Evolutionary conservation across 2,329 filamentous ascomycete genomes (phyloP).

Genomic region (Eurotiales sp.): DNA sequence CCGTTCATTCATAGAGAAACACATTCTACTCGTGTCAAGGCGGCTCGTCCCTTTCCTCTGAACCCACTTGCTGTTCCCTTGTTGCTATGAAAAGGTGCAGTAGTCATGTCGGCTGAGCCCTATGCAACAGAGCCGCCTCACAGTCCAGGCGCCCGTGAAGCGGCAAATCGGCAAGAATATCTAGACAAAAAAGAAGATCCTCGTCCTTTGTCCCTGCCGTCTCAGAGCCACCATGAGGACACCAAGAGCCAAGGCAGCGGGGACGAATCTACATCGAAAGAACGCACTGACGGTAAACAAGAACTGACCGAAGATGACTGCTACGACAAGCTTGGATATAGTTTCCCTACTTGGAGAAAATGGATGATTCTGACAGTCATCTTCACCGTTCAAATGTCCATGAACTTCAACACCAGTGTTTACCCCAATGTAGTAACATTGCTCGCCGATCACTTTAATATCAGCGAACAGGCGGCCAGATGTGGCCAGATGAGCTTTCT

Average conservation of each 20-base stretch:
- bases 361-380: slow-evolving; percentile 68
- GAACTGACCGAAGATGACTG: slow-evolving; percentile 54
- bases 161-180: not conserved
- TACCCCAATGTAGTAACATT: slow-evolving; percentile 65
- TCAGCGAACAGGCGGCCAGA: slow-evolving; percentile 64
- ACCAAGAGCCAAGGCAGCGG: not conserved
- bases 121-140: not conserved
- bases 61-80: too few species aligned
- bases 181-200: not conserved
- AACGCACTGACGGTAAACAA: slow-evolving; percentile 20
- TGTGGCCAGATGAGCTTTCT: slow-evolving; percentile 73
- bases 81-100: not conserved
- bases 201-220: not conserved
- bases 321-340: slow-evolving; percentile 61
- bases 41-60: too few species aligned
- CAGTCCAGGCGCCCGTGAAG: not conserved
- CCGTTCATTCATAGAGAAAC: too few species aligned
- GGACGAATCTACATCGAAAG: not conserved
- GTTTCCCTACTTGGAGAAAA: slow-evolving; percentile 60
- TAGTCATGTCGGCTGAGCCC: not conserved
- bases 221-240: not conserved
- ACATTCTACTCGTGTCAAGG: too few species aligned
- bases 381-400: slow-evolving; percentile 67
- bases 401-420: slow-evolving; percentile 73
- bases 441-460: slow-evolving; percentile 61